Base-by-base conservation (phyloP, 192 early-diverging fungal genomes). In the Rhizophagus clarus region DNA sequence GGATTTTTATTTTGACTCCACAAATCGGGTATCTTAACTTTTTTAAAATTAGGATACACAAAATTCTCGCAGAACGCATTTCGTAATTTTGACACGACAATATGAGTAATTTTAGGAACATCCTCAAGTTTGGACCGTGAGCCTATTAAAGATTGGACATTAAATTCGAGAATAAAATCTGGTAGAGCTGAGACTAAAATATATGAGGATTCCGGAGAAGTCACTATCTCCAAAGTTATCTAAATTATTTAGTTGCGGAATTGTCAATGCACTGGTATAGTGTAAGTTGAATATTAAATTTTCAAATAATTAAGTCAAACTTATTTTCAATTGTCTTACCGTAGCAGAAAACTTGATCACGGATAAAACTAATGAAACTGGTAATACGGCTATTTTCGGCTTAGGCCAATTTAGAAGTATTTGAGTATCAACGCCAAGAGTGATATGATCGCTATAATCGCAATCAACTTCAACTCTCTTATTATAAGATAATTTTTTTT, bases 101-200 rank as follows among this genome's bases (percentile, higher is more conserved):
- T 83, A 68, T 93, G 90, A 0, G 96, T 95, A 22, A 99, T 87
- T 85, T 97, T 98, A 14, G 97, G 97, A 71, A 98, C 88, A 80
- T 97, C 95, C 84, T 98, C 97, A 22, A 99, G 93, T 83, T 99
- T 99, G 32, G 98, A 97, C 79, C 95, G 91, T 82, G 97, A 96
- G 0, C 98, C 98, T 49, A 99, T 89, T 47, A 98, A 84, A 0
- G 97, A 97, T 62, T 93, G 91, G 1, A 97, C 93, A 56, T 94
- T 91, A 74, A 98, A 95, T 42, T 98, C 95, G 1, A 98, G 88
- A 61, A 89, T 84, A 63, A 94, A 96, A 74, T 94, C 93, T 3
- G 93, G 83, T 17, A 89, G 72, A 0, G 85, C 84, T 4, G 89
- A 90, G 56, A 89, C 85, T 10, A 87, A 84, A 62, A 90, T 88